These are phyloP conservation scores for Leishmania braziliensis DNA, from an alignment of 208 protist genomes.

Conservation along the genomic window DNA sequence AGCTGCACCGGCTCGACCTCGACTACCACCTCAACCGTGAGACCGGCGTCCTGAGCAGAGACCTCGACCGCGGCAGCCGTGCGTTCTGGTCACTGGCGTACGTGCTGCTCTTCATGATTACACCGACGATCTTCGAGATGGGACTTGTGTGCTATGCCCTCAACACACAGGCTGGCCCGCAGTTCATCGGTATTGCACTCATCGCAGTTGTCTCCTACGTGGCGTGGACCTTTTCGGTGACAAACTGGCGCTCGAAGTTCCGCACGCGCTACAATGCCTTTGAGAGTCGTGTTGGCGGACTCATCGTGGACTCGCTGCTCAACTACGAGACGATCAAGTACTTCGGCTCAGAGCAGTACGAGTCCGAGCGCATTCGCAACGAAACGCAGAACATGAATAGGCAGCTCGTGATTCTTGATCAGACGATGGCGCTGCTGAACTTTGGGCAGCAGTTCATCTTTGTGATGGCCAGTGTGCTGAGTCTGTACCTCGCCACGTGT, in stretches of 20 bases:
- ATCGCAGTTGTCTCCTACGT: constrained; percentile 85
- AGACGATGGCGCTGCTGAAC: constrained; percentile 93
- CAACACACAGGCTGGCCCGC: constrained; percentile 74
- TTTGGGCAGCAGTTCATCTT: constrained; percentile 96
- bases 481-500: constrained; percentile 85
- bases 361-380: constrained; percentile 67
- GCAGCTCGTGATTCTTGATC: constrained; percentile 78
- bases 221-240: constrained; percentile 86
- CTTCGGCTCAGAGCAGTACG: constrained; percentile 89
- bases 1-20: constrained; percentile 88
- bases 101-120: constrained; percentile 91
- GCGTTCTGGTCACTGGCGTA: constrained; percentile 91
- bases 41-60: constrained; percentile 90
- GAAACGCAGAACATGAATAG: constrained; percentile 84
- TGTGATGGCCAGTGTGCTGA: constrained; percentile 72
- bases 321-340: constrained; percentile 97
- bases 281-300: constrained; percentile 89
- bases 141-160: constrained; percentile 88
- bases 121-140: constrained; percentile 94
- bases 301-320: constrained; percentile 93
- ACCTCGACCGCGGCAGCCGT: constrained; percentile 92
- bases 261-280: constrained; percentile 87
- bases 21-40: constrained; percentile 89
- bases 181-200: constrained; percentile 88
- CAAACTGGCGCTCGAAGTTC: constrained; percentile 90